Percentiles rank a stretch among this genome's conserved stretches.
These are phyloP conservation scores for Actinidia arguta DNA, from an alignment of 179 eudicot genomes.

Conservation along the genomic window DNA sequence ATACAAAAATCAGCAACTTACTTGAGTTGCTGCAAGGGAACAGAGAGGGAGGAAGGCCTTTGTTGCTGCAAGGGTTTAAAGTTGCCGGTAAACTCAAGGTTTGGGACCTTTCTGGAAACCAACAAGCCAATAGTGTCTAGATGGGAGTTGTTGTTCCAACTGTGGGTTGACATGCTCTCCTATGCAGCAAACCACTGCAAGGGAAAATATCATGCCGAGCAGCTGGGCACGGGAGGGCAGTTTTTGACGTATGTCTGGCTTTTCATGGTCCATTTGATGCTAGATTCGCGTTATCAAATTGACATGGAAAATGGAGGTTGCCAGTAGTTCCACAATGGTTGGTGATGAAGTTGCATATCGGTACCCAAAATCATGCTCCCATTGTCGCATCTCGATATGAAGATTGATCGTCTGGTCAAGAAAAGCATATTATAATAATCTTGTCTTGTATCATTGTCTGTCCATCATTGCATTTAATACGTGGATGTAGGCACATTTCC, in stretches of 20 bases:
- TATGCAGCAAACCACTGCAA: neutral
- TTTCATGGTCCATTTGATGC: neutral
- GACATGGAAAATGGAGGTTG: neutral
- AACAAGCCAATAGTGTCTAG: neutral
- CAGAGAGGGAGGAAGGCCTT: too few species aligned
- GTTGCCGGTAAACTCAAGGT: too few species aligned
- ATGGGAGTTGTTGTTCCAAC: neutral
- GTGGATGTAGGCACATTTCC: too few species aligned
- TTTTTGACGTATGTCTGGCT: neutral
- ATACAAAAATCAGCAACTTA: too few species aligned
- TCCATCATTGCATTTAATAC: too few species aligned
- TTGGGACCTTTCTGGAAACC: too few species aligned
- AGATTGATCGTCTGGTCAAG: neutral
- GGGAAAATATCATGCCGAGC: neutral
- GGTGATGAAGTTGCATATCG: too few species aligned
- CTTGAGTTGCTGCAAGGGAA: too few species aligned
- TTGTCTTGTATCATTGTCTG: too few species aligned
- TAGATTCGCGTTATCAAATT: neutral
- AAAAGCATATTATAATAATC: too few species aligned
- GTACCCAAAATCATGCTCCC: too few species aligned
- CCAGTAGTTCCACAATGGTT: neutral
- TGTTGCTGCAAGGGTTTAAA: too few species aligned
- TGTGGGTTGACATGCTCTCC: neutral
- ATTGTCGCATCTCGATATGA: neutral
- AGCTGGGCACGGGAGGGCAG: conserved; percentile 9